Base-by-base conservation (phyloP, 495 filamentous ascomycete species). In the Aspergillus sparsus region DNA sequence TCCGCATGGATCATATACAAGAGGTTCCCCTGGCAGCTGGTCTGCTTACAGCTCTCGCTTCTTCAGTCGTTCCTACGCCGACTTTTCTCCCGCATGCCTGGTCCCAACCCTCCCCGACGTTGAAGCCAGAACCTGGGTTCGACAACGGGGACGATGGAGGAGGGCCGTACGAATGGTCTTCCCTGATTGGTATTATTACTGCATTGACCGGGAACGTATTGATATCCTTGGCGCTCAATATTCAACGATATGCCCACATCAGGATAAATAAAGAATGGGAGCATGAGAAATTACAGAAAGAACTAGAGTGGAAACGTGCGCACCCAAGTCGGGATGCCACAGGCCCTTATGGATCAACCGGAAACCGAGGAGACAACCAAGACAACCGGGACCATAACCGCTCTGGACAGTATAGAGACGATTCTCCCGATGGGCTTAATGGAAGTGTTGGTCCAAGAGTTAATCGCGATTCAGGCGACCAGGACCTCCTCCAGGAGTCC, bases 241-340 rank as follows among this genome's bases (percentile, higher is more conserved):
- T 94, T 49, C 94, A 98, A 71, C 90, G 95, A 53, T 97, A 97
- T 70, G 92, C 93, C 15, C 94, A 98, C 69, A 90, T 94, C 56
- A 83, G 89, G 39, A 82, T 98, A 52, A 80, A 83, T 15, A 71
- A 77, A 58, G 84, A 88, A 71, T 83, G 80, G 53, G 84, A 85
- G 35, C 79, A 79, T 27, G 77, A 84, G 33, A 80, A 79, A 61
- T 61, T 68, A 31, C 69, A 65, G 41, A 70, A 70, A 58, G 74
- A 76, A 53, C 58, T 69, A 13, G 59, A 66, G 62, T 75, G 64
- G 68, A 70, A 66, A 65, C 63, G 62, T 44, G 51, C 53, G 12
- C 61, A 66, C 49, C 57, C 58, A 9, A 66, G 54, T 37, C 16
- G 53, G 37, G 70, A 67, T 49, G 45, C 51, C 1, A 42, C 53